Conservation (phyloP, 2,329 filamentous ascomycete species). For the Alternaria sp. region DNA sequence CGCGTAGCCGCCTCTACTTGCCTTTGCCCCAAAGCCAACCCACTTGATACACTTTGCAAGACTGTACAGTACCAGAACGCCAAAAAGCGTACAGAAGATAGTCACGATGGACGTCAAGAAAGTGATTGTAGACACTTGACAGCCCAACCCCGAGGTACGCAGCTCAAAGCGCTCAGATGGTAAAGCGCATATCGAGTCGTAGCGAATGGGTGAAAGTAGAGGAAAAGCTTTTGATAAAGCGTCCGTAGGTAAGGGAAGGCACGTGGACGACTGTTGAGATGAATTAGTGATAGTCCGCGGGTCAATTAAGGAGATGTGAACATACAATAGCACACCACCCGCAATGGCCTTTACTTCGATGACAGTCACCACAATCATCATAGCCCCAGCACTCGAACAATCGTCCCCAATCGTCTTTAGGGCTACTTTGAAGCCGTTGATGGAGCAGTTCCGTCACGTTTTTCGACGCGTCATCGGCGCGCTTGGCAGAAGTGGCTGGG, state of each 20-base stretch:
- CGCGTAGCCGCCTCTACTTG: slow-evolving; percentile 33
- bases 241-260: slow-evolving; percentile 50
- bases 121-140: slow-evolving; percentile 55
- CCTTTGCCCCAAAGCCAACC: slow-evolving; percentile 18
- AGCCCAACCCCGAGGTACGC: slow-evolving; percentile 53
- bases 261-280: slow-evolving; percentile 48
- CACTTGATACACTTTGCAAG: slow-evolving; percentile 23
- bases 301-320: slow-evolving; percentile 2
- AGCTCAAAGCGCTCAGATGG: slow-evolving; percentile 54
- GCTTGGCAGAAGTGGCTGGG: slow-evolving; percentile 7
- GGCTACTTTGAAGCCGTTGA: slow-evolving; percentile 33
- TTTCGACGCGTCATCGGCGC: slow-evolving; percentile 1
- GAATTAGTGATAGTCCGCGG: background rate
- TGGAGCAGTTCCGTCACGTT: slow-evolving; percentile 35
- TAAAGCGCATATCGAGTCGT: slow-evolving; percentile 45
- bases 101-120: slow-evolving; percentile 53
- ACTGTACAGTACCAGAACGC: slow-evolving; percentile 45
- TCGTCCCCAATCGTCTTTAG: slow-evolving; percentile 40
- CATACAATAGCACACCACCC: slow-evolving; percentile 55
- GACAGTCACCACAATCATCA: slow-evolving; percentile 46
- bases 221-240: slow-evolving; percentile 47
- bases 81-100: slow-evolving; percentile 51
- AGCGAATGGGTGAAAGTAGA: slow-evolving; percentile 49
- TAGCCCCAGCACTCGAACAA: slow-evolving; percentile 45
- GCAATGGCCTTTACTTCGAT: slow-evolving; percentile 45